Conservation (phyloP, 2,329 filamentous ascomycete species). For the Phialophora verrucosa region DNA sequence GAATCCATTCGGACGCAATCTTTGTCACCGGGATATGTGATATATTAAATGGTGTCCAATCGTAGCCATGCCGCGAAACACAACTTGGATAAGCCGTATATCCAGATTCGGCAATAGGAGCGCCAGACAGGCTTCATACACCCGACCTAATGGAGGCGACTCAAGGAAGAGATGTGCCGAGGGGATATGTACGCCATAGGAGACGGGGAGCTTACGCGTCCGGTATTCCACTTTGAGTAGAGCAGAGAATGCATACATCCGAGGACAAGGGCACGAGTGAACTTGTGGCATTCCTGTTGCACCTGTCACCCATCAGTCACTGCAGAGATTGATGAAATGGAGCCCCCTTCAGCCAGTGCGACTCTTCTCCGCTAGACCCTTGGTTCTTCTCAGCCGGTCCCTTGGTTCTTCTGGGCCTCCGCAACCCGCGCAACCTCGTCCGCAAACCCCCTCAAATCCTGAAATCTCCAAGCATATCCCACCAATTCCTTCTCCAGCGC, state of each 20-base stretch:
- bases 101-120: background rate
- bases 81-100: background rate
- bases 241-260: background rate
- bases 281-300: background rate
- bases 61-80: background rate
- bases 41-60: background rate
- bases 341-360: background rate
- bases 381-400: no score
- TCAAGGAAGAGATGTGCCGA: background rate
- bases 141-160: background rate
- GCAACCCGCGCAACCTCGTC: constrained; percentile 27
- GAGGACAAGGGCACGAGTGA: background rate
- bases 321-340: background rate
- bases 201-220: background rate
- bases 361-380: no score
- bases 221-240: background rate
- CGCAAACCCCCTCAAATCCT: constrained; percentile 35
- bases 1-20: background rate
- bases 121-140: background rate
- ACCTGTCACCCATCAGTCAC: background rate
- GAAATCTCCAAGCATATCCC: constrained; percentile 37
- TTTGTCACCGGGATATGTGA: background rate
- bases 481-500: constrained; percentile 38
- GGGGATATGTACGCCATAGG: background rate
- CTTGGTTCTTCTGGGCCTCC: background rate